These are phyloP conservation scores for Arabidopsis hybrid DNA, from an alignment of 441 rosid genomes.

Conservation along the genomic window DNA sequence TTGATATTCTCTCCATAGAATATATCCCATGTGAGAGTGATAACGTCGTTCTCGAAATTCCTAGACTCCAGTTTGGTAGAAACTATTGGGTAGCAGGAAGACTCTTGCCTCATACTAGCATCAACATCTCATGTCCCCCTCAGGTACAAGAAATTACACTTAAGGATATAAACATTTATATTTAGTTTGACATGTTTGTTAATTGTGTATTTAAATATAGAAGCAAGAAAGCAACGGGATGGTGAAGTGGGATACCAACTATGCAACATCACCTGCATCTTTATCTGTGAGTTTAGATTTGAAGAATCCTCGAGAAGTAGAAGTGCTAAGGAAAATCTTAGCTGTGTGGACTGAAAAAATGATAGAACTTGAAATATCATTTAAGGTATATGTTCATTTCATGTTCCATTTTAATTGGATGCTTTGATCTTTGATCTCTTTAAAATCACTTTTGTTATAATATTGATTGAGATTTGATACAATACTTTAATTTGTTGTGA, in stretches of 20 bases:
- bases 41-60: background rate
- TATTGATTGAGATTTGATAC: background rate
- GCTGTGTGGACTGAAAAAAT: background rate
- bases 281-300: background rate
- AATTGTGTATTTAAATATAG: background rate
- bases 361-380: background rate
- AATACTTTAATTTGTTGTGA: background rate
- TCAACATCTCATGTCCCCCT: background rate
- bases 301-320: background rate
- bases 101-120: background rate
- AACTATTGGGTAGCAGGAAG: constrained; percentile 11
- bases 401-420: background rate
- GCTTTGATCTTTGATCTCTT: background rate
- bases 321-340: background rate
- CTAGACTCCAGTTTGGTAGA: background rate
- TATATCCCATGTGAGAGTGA: background rate
- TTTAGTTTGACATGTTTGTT: background rate
- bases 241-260: background rate
- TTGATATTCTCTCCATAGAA: background rate
- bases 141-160: background rate
- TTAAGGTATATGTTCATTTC: background rate
- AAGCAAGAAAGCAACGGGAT: background rate
- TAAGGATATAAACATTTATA: background rate
- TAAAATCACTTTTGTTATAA: background rate
- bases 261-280: background rate